Base-by-base conservation (phyloP, 768 basidiomycete genomes). In the Cystobasidium onofrii region DNA sequence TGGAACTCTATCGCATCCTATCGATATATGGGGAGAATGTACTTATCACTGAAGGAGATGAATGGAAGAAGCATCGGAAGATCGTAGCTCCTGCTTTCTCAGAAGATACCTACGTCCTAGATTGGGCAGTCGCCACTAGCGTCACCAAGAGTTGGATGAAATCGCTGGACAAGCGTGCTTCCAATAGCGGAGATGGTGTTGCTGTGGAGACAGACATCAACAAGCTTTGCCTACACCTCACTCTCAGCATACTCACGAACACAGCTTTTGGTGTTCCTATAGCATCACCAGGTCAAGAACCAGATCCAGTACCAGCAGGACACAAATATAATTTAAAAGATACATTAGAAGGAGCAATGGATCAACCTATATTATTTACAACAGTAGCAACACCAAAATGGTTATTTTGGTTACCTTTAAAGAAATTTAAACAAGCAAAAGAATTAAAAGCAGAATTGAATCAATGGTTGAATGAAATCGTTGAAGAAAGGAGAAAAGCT, bases 41-140 rank as follows among this genome's bases (percentile, higher is more conserved):
- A 9, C 76, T 84, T n/a, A 82, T 80, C 6, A 80, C 83, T 1
- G 83, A 84, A 65, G 83, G 82, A 1, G 83, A 84, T 10, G 79
- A 76, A 2, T 85, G 85, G 84, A 81, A 83, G 64, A 83, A 82
- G 54, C 85, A 86, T 75, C 80, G 85, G 9, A 80, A 84, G 9
- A 78, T 85, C 64, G 80, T 84, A 75, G 83, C 82, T 9, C 84
- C 84, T 55, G 83, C 84, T 2, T 86, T 85, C 75, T 83, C 81
- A 50, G 81, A 81, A 33, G 78, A 80, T 34, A 75, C 84, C 39
- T 85, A 85, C 75, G 78, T 81, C 36, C 71, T 81, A 10, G 84
- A 85, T 0, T 86, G 84, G 84, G 74, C 77, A 1, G 79, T 83
- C 70, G 83, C 84, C 0, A 33, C 80, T 1, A 60, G 76, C n/a